Percentiles rank a stretch among this genome's conserved stretches.
Conservation (phyloP, 768 basidiomycete species). For the Sporobolomyces roseus region DNA sequence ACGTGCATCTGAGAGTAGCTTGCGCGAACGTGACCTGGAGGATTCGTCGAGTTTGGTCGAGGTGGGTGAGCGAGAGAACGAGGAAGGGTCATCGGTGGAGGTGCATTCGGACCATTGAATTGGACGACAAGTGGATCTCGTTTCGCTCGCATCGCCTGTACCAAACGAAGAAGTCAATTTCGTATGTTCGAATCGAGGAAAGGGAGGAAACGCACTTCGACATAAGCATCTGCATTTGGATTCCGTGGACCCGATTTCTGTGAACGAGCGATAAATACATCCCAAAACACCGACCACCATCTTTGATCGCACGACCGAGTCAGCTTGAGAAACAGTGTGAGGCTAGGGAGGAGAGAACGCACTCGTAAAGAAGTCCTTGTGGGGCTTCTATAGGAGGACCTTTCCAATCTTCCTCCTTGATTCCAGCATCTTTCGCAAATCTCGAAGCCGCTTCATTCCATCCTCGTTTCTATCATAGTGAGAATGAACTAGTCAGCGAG, state of each 20-base stretch:
- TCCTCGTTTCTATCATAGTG: constrained; percentile 34
- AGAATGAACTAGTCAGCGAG: neutral
- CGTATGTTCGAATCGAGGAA: neutral
- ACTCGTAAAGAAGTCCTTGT: constrained; percentile 43
- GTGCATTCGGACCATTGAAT: constrained; percentile 14
- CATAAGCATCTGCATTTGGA: constrained; percentile 30
- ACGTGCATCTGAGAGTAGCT: constrained; percentile 36
- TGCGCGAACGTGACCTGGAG: constrained; percentile 15
- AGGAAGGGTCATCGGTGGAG: constrained; percentile 22
- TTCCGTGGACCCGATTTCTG: constrained; percentile 37
- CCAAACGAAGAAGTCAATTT: neutral
- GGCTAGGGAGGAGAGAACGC: neutral
- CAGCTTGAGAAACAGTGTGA: no score
- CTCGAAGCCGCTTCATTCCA: constrained; percentile 32
- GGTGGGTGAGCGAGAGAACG: constrained; percentile 38
- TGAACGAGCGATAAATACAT: constrained; percentile 40
- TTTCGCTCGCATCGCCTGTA: constrained; percentile 40
- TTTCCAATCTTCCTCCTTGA: constrained; percentile 34
- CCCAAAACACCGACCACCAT: constrained; percentile 44
- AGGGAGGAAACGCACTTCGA: constrained; percentile 28
- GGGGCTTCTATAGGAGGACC: constrained; percentile 43
- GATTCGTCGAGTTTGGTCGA: neutral
- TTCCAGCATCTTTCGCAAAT: constrained; percentile 35
- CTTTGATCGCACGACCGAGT: neutral
- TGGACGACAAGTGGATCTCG: constrained; percentile 32